phyloP scores from a whole-genome alignment of 176 grass and related monocot genomes.

The Elymus sibiricus region DNA sequence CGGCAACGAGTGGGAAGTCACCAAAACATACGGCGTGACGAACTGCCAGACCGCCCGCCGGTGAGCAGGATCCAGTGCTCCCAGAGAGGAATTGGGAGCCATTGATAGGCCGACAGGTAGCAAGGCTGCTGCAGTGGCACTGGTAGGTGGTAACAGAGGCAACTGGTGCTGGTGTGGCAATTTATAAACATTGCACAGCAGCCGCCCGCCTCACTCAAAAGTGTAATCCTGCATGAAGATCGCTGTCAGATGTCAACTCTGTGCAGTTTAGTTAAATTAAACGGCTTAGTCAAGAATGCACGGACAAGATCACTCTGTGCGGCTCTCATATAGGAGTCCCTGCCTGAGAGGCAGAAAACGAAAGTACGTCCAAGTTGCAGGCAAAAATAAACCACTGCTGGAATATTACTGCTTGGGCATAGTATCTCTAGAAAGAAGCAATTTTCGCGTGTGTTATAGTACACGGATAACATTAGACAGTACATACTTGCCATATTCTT shows the following conservation, averaged over 20 bases:
- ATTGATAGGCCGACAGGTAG: too few relatives aligned
- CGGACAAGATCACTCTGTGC: not conserved
- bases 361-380: not conserved
- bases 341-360: not conserved
- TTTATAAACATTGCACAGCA: slow-evolving; percentile 17
- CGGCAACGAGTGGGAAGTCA: too few relatives aligned
- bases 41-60: too few relatives aligned
- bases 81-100: not conserved
- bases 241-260: slow-evolving; percentile 3
- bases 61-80: not conserved
- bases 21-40: not conserved
- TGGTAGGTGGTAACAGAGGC: too few relatives aligned
- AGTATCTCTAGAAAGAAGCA: not conserved
- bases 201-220: not conserved
- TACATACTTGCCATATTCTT: slow-evolving; percentile 19
- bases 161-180: not conserved
- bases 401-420: not conserved
- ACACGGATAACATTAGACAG: not conserved
- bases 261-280: not conserved
- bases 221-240: slow-evolving; percentile 20
- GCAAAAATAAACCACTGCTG: not conserved
- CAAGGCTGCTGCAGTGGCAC: not conserved
- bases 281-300: not conserved
- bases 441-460: too few relatives aligned
- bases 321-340: not conserved